Percentiles rank a stretch among this genome's conserved stretches.
Evolutionary conservation across 345 rosid species (phyloP).

Genomic region (Lumnitzera littorea): DNA sequence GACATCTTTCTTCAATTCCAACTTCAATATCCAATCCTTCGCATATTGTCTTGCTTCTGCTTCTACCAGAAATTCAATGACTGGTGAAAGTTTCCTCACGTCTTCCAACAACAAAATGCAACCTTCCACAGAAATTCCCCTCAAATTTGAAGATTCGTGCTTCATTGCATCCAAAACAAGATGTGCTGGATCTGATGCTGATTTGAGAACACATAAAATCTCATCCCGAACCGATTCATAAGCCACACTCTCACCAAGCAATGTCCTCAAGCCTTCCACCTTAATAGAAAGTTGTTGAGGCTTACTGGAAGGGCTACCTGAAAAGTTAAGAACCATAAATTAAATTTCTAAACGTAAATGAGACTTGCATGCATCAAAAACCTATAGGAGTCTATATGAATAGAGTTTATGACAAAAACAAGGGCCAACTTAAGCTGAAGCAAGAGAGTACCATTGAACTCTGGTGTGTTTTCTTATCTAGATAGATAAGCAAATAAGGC

Average conservation of each 20-base stretch:
- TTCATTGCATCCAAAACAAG: conserved; percentile 25
- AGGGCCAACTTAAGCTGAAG: no score
- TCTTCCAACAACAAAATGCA: conserved; percentile 23
- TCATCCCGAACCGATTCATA: conserved; percentile 12
- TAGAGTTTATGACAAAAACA: no score
- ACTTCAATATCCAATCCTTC: conserved; percentile 22
- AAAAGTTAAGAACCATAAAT: background rate
- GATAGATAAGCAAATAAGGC: no score
- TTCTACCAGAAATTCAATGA: conserved; percentile 17
- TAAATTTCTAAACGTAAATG: background rate
- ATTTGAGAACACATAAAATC: conserved; percentile 15
- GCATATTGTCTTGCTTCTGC: conserved; percentile 23
- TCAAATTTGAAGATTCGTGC: conserved; percentile 1
- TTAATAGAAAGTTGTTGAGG: background rate
- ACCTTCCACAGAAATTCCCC: conserved; percentile 10
- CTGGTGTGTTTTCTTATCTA: no score
- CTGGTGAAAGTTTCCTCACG: conserved; percentile 17
- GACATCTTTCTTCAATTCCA: conserved; percentile 16
- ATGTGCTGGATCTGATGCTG: conserved; percentile 26
- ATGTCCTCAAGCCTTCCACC: conserved; percentile 11
- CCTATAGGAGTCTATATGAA: no score
- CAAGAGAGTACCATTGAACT: no score
- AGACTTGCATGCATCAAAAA: background rate
- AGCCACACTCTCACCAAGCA: conserved; percentile 11
- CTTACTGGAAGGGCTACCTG: background rate